Conservation (phyloP, 352 stramenopile species). For the Phytophthora meadii region DNA sequence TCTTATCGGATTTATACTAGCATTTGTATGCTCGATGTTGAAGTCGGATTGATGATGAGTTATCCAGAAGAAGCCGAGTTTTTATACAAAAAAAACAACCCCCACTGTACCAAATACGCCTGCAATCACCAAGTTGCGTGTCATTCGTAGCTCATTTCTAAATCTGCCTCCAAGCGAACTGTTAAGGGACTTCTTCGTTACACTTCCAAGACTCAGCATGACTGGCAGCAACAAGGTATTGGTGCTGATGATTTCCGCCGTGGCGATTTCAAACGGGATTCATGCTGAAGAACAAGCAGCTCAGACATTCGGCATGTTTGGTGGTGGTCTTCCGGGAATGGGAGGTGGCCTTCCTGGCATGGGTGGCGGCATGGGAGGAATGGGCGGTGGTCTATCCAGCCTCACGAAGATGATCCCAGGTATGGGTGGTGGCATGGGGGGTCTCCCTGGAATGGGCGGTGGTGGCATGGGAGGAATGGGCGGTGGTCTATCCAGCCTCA, state of each 20-base stretch:
- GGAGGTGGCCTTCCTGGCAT: neutral
- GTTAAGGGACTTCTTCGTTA: no score
- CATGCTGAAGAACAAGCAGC: no score
- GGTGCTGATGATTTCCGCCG: no score
- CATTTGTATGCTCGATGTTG: neutral
- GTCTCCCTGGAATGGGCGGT: neutral
- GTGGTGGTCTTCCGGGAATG: neutral
- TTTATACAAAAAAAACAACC: no score
- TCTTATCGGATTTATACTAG: neutral
- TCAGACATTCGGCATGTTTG: no score
- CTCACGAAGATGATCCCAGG: neutral
- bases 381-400: constrained; percentile 1
- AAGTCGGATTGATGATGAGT: neutral
- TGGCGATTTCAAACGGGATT: no score
- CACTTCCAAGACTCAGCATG: no score
- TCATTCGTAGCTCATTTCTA: neutral
- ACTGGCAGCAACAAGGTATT: no score
- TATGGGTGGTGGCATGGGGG: neutral
- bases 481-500: constrained; percentile 3
- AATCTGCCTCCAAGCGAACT: neutral
- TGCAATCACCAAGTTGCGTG: neutral
- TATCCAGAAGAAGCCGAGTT: no score
- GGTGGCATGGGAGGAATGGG: constrained; percentile 1
- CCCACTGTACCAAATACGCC: neutral
- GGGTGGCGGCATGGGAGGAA: neutral